These are phyloP conservation scores for Eucalyptus marginata DNA, from an alignment of 345 rosid species.

Conservation along the genomic window DNA sequence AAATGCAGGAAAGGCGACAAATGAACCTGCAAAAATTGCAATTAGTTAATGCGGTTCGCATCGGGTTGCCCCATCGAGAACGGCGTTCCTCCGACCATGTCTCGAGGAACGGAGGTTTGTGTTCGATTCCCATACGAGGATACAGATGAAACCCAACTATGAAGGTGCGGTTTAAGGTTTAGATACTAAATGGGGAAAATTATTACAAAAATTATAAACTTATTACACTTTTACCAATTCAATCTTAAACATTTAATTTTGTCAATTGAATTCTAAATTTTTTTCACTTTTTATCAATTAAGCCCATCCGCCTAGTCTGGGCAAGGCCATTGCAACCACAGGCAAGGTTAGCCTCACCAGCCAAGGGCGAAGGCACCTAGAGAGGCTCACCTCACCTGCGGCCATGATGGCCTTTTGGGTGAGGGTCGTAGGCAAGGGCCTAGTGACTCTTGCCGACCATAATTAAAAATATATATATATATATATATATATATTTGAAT, in stretches of 20 bases:
- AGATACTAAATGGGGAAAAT: background rate
- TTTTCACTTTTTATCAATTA: too few relatives aligned
- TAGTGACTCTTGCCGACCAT: too few relatives aligned
- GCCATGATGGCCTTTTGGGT: too few relatives aligned
- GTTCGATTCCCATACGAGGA: background rate
- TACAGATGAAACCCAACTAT: background rate
- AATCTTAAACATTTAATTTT: too few relatives aligned
- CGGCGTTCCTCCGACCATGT: background rate
- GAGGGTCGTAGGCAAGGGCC: too few relatives aligned
- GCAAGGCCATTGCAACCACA: too few relatives aligned
- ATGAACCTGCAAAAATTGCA: background rate
- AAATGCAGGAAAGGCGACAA: background rate
- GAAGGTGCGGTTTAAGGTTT: background rate
- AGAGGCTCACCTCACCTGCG: rapidly evolving
- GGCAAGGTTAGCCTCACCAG: too few relatives aligned
- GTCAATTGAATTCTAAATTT: too few relatives aligned
- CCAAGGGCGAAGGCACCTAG: too few relatives aligned
- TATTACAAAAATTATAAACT: too few relatives aligned
- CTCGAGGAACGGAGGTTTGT: background rate
- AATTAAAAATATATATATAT: too few relatives aligned
- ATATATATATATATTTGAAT: too few relatives aligned
- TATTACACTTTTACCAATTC: background rate
- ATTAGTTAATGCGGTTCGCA: background rate
- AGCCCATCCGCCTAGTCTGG: rapidly evolving
- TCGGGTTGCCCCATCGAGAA: background rate